Evolutionary conservation across 2,329 filamentous ascomycete genomes (phyloP).

Genomic region (Fusarium sacchari): DNA sequence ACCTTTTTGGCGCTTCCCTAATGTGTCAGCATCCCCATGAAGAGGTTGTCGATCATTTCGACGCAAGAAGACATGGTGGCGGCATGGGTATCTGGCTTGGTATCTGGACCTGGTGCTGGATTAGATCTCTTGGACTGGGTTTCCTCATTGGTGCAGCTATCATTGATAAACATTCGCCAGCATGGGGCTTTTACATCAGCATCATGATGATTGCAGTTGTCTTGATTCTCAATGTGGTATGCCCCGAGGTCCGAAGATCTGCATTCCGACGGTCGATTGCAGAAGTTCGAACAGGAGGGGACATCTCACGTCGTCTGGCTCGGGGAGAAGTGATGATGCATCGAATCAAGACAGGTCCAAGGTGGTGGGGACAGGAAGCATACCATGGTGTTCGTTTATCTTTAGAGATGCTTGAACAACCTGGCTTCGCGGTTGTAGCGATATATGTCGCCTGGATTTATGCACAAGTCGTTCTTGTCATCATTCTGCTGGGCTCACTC

Average conservation of each 20-base stretch:
- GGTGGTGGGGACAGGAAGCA: slow-evolving; percentile 81
- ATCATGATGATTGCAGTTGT: slow-evolving; percentile 73
- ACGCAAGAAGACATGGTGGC: slow-evolving; percentile 78
- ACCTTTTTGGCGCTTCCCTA: slow-evolving; percentile 80
- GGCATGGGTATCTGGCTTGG: slow-evolving; percentile 84
- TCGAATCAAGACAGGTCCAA: slow-evolving; percentile 74
- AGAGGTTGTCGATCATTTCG: slow-evolving; percentile 73
- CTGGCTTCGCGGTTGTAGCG: slow-evolving; percentile 76
- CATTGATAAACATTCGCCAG: slow-evolving; percentile 71
- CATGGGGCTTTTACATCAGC: slow-evolving; percentile 81
- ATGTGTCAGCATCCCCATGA: slow-evolving; percentile 79
- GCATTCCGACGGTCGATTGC: slow-evolving; percentile 74
- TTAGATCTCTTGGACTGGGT: slow-evolving; percentile 76
- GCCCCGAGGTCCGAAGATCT: slow-evolving; percentile 77
- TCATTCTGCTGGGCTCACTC: slow-evolving; percentile 77
- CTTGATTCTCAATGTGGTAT: slow-evolving; percentile 74
- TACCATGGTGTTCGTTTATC: slow-evolving; percentile 75
- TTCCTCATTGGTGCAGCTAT: slow-evolving; percentile 77
- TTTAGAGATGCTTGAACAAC: slow-evolving; percentile 76
- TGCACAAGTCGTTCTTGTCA: slow-evolving; percentile 77
- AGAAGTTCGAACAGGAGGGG: slow-evolving; percentile 66
- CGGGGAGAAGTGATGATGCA: slow-evolving; percentile 82
- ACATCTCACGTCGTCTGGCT: slow-evolving; percentile 68
- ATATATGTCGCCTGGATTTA: slow-evolving; percentile 84
- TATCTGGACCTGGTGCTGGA: slow-evolving; percentile 81